phyloP scores from a whole-genome alignment of 2,329 filamentous ascomycete species.

The Elsinoe perseae region DNA sequence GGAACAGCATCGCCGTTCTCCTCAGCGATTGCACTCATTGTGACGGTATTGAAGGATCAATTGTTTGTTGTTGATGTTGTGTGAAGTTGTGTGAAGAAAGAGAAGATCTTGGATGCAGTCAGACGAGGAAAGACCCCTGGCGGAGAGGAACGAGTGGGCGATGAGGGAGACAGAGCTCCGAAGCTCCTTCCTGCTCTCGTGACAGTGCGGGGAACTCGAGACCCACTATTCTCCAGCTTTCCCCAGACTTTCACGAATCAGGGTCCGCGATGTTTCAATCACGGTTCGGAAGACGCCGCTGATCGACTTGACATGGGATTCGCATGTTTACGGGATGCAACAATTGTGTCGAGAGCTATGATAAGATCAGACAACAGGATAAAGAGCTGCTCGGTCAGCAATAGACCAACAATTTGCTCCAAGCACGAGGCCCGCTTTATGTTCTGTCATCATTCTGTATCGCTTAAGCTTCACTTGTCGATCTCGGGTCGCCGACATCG shows the following conservation, averaged over 20 bases:
- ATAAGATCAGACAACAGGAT: not conserved
- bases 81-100: constrained; percentile 3
- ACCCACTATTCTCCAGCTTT: constrained; percentile 12
- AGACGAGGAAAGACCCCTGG: constrained; percentile 1
- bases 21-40: constrained; percentile 44
- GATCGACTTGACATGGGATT: not conserved
- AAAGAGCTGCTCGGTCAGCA: too few species aligned
- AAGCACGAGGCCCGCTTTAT: not conserved
- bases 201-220: constrained; percentile 10
- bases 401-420: too few species aligned
- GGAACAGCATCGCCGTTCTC: constrained; percentile 31
- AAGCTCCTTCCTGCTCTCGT: not conserved
- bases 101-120: constrained; percentile 2
- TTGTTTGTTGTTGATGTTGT: constrained; percentile 9
- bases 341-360: not conserved
- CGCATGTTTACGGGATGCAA: not conserved
- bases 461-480: not conserved
- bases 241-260: constrained; percentile 8
- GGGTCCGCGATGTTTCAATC: not conserved
- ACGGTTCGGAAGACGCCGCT: constrained; percentile 1
- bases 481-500: not conserved
- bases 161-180: not conserved
- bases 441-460: not conserved
- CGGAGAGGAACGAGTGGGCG: not conserved
- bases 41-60: constrained; percentile 28